Percentiles rank a stretch among this genome's conserved stretches.
Evolutionary conservation across 1,284 basidiomycete species (phyloP).

Genomic region (Ustilago loliicola): DNA sequence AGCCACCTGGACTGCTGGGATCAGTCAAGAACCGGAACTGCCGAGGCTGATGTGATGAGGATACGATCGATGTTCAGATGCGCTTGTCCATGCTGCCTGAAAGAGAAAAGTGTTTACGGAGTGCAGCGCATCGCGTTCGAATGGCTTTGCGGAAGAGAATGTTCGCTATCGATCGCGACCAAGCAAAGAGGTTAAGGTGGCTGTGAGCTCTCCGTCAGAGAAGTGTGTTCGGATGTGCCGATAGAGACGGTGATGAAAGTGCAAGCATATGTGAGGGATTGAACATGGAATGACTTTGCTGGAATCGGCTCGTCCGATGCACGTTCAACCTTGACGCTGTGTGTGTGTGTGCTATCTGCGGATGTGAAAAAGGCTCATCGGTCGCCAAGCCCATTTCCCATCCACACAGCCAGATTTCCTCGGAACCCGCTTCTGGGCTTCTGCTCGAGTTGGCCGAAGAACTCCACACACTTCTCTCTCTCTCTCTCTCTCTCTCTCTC

Average conservation of each 20-base stretch:
- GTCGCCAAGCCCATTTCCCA: constrained; percentile 4
- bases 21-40: background rate
- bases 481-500: too few species aligned
- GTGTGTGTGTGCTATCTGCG: background rate
- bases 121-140: background rate
- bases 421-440: constrained; percentile 4
- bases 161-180: background rate
- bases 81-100: background rate
- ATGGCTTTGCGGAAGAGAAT: background rate
- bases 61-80: background rate
- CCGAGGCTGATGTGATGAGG: constrained; percentile 5
- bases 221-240: background rate
- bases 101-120: background rate
- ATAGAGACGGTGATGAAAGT: background rate
- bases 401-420: background rate
- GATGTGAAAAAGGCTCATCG: constrained; percentile 4
- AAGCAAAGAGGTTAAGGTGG: background rate
- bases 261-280: background rate
- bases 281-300: background rate
- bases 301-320: constrained; percentile 12
- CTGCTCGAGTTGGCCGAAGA: background rate
- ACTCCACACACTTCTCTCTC: background rate
- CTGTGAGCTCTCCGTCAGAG: background rate
- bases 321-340: constrained; percentile 3
- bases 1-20: background rate